These are phyloP conservation scores for Cardamine chenopodiifolia DNA, from an alignment of 345 rosid genomes.

Conservation along the genomic window DNA sequence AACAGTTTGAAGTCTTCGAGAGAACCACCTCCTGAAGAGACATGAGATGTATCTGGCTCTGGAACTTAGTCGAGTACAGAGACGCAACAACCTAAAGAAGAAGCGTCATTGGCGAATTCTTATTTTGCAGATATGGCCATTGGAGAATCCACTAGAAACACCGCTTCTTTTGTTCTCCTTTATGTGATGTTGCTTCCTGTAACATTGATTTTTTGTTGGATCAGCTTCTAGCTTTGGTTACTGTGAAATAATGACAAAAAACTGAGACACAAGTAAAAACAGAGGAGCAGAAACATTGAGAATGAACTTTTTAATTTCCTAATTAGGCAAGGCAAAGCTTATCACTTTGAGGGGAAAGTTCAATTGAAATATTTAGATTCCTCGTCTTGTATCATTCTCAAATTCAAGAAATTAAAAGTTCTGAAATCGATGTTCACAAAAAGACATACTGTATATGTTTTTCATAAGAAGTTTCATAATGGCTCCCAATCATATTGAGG, in stretches of 20 bases:
- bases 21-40: slow-evolving; percentile 21
- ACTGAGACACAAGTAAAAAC: background rate
- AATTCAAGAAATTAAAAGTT: background rate
- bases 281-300: background rate
- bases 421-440: background rate
- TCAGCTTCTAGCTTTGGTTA: slow-evolving; percentile 17
- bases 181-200: slow-evolving; percentile 18
- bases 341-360: background rate
- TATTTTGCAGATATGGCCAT: slow-evolving; percentile 17
- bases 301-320: background rate
- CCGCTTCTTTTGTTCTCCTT: slow-evolving; percentile 1
- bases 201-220: slow-evolving; percentile 7
- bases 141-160: slow-evolving; percentile 11
- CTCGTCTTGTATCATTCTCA: background rate
- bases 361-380: background rate
- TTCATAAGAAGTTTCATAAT: background rate
- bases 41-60: slow-evolving; percentile 4
- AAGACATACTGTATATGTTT: background rate
- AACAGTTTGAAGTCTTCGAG: slow-evolving; percentile 23
- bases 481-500: slow-evolving; percentile 10
- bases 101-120: background rate
- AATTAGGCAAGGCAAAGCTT: slow-evolving; percentile 4
- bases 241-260: background rate
- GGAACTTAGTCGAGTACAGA: background rate
- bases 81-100: slow-evolving; percentile 14